These are phyloP conservation scores for Proliferodiscus dingleyae DNA, from an alignment of 2,329 filamentous ascomycete species.

Conservation along the genomic window DNA sequence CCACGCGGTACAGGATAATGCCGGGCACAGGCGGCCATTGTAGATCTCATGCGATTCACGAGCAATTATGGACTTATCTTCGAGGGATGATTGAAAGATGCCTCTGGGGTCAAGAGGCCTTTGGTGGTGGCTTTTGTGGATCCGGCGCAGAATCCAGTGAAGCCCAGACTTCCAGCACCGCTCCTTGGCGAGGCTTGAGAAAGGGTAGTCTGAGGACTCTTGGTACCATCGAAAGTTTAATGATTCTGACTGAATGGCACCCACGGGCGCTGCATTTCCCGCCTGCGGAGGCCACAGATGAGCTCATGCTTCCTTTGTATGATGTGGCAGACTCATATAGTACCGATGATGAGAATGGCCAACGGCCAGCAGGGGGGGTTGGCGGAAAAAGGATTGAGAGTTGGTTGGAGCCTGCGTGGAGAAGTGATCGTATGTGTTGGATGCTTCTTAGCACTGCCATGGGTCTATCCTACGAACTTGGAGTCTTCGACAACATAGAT, in stretches of 20 bases:
- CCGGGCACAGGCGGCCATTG: constrained; percentile 75
- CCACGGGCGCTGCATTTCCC: constrained; percentile 92
- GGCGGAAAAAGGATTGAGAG: constrained; percentile 85
- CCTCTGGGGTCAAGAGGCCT: constrained; percentile 94
- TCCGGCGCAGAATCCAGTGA: constrained; percentile 55
- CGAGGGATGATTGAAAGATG: constrained; percentile 93
- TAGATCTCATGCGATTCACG: constrained; percentile 85
- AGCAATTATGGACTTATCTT: constrained; percentile 91
- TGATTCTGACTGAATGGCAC: constrained; percentile 97
- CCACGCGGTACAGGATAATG: constrained; percentile 80
- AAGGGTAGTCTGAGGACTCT: constrained; percentile 81
- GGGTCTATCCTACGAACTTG: constrained; percentile 86
- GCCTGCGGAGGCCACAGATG: constrained; percentile 68
- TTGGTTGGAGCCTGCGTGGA: constrained; percentile 94
- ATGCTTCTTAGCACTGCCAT: constrained; percentile 91
- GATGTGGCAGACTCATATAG: constrained; percentile 40
- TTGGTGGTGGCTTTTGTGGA: constrained; percentile 80
- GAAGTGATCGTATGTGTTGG: constrained; percentile 95
- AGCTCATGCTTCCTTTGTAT: constrained; percentile 59
- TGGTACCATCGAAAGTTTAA: constrained; percentile 88
- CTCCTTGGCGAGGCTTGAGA: constrained; percentile 63
- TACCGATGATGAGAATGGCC: constrained; percentile 41
- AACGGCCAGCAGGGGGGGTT: constrained; percentile 47
- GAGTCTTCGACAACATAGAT: constrained; percentile 88
- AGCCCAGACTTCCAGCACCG: constrained; percentile 60